A percentile compares a stretch with the other conserved stretches of the same genome.
phyloP scores from a whole-genome alignment of 2,329 filamentous ascomycete genomes.

The Hypoxylon sp. region DNA sequence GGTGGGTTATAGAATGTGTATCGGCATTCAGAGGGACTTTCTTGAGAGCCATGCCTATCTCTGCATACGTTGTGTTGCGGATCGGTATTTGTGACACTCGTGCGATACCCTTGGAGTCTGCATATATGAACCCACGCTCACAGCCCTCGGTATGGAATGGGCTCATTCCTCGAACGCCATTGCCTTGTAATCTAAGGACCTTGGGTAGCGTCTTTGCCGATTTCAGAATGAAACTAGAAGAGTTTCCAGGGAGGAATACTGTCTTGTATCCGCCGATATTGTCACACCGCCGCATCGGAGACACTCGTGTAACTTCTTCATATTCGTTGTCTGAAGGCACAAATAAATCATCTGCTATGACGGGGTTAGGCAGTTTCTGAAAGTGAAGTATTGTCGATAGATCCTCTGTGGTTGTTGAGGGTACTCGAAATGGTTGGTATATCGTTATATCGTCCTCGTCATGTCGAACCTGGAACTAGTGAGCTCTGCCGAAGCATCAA shows the following conservation, averaged over 20 bases:
- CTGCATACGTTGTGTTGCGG: constrained; percentile 74
- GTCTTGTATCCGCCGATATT: constrained; percentile 84
- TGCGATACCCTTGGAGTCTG: constrained; percentile 79
- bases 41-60: constrained; percentile 81
- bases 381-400: constrained; percentile 77
- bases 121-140: constrained; percentile 85
- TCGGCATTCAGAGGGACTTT: constrained; percentile 80
- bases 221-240: constrained; percentile 86
- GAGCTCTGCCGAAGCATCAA: constrained; percentile 8
- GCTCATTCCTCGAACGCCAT: constrained; percentile 78
- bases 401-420: constrained; percentile 56
- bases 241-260: constrained; percentile 85
- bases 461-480: constrained; percentile 75
- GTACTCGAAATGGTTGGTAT: constrained; percentile 82
- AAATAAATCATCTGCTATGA: constrained; percentile 71
- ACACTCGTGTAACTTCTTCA: constrained; percentile 62
- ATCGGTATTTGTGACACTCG: constrained; percentile 80
- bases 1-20: constrained; percentile 81
- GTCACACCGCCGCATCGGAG: constrained; percentile 70
- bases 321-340: constrained; percentile 66
- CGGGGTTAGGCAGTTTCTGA: constrained; percentile 79
- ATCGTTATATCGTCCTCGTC: constrained; percentile 85
- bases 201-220: constrained; percentile 83
- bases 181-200: constrained; percentile 79
- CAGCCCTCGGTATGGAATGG: constrained; percentile 83